Percentiles rank a stretch among this genome's conserved stretches.
Evolutionary conservation across 106 monocot species (phyloP).

Genomic region (Dioscorea alata): DNA sequence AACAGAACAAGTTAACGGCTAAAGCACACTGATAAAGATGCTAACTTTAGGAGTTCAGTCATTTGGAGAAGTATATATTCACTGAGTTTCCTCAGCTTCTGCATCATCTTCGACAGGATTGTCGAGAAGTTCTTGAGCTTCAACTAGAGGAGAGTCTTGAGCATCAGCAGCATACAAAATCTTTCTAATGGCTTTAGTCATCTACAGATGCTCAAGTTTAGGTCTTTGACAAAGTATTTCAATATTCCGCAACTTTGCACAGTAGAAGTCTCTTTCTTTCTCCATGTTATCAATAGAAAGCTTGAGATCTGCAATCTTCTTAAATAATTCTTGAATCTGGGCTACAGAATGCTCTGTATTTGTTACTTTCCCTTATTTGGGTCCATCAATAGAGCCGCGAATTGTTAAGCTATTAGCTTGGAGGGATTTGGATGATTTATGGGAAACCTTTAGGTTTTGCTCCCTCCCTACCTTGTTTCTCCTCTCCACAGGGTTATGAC

Average conservation of each 20-base stretch:
- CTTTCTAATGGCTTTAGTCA: too few species aligned
- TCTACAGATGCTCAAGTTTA: too few species aligned
- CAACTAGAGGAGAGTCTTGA: too few species aligned
- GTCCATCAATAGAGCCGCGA: constrained; percentile 39
- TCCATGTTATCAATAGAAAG: constrained; percentile 42
- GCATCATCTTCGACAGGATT: too few species aligned
- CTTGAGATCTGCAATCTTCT: constrained; percentile 53
- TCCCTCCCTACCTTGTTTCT: constrained; percentile 80
- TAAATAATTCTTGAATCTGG: constrained; percentile 43
- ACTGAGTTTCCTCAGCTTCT: constrained; percentile 6
- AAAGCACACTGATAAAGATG: too few species aligned
- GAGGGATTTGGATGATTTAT: constrained; percentile 53
- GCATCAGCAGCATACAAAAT: too few species aligned
- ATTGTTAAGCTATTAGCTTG: constrained; percentile 36
- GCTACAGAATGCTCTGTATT: constrained; percentile 15
- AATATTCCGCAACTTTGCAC: constrained; percentile 49
- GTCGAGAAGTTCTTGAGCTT: too few species aligned
- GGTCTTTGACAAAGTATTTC: too few species aligned
- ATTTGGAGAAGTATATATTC: background rate
- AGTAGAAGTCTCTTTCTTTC: constrained; percentile 78
- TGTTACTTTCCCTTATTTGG: constrained; percentile 29
- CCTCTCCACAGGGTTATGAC: constrained; percentile 88
- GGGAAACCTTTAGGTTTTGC: constrained; percentile 24
- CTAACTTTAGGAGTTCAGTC: too few species aligned
- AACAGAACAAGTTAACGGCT: too few species aligned